Conservation (phyloP, 2,329 filamentous ascomycete species). For the Cladophialophora exuberans region DNA sequence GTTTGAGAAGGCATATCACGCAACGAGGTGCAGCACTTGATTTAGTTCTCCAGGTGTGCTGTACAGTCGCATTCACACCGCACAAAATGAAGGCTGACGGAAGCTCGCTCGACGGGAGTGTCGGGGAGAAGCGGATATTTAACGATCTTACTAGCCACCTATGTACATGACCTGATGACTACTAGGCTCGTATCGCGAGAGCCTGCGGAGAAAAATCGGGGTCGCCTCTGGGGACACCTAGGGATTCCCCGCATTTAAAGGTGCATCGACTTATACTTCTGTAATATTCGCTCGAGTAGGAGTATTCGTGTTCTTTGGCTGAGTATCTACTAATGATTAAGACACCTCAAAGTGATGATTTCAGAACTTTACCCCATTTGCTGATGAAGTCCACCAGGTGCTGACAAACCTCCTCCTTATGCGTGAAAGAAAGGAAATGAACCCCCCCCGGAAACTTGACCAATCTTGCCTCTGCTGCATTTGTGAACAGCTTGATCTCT, state of each 20-base stretch:
- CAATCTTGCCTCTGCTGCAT: conserved; percentile 48
- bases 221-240: neutral
- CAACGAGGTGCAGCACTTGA: neutral
- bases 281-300: too few species aligned
- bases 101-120: conserved; percentile 1
- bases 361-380: neutral
- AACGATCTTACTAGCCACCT: too few species aligned
- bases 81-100: conserved; percentile 4
- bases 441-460: conserved; percentile 50
- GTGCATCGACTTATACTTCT: too few species aligned
- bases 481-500: conserved; percentile 53
- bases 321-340: neutral
- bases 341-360: conserved; percentile 19
- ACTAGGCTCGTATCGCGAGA: neutral
- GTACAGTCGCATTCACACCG: too few species aligned
- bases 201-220: conserved; percentile 4
- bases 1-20: conserved; percentile 3
- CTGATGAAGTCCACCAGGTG: conserved; percentile 44
- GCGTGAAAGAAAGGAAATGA: conserved; percentile 54
- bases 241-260: too few species aligned
- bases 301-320: neutral
- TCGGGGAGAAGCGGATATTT: conserved; percentile 7
- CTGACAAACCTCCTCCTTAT: conserved; percentile 49
- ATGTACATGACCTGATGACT: too few species aligned
- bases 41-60: neutral